Percentiles rank a stretch among this genome's conserved stretches.
phyloP scores from a whole-genome alignment of 805 yeast genomes.

The Teunomyces kruisii region DNA sequence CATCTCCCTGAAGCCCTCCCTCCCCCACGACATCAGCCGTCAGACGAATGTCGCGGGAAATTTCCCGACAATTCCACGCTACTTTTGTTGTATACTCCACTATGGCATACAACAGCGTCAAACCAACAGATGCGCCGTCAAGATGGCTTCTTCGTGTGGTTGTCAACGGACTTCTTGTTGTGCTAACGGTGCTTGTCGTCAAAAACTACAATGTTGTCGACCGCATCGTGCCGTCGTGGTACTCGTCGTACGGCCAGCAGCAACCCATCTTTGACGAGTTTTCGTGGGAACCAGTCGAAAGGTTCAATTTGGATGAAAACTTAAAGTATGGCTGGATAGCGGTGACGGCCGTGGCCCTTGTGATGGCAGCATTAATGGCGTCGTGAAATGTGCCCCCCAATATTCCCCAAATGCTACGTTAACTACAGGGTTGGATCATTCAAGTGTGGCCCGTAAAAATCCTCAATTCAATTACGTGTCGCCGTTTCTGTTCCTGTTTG shows the following conservation, averaged over 20 bases:
- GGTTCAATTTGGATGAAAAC: slow-evolving; percentile 24
- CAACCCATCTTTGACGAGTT: slow-evolving; percentile 19
- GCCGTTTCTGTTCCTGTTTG: too few species aligned
- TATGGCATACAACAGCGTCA: background rate
- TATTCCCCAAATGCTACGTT: too few species aligned
- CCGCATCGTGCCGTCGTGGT: background rate
- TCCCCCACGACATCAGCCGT: too few species aligned
- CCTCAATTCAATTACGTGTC: too few species aligned
- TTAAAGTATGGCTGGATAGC: slow-evolving; percentile 20
- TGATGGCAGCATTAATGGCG: background rate
- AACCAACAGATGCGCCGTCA: background rate
- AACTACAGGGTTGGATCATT: too few species aligned
- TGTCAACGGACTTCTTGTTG: background rate
- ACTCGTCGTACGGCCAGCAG: background rate
- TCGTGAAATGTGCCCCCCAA: too few species aligned
- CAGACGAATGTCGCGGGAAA: too few species aligned
- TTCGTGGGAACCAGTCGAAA: slow-evolving; percentile 26
- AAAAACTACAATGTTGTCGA: background rate
- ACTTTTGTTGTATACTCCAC: background rate
- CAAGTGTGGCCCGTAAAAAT: too few species aligned
- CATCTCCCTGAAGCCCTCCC: too few species aligned
- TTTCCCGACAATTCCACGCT: background rate
- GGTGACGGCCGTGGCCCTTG: background rate
- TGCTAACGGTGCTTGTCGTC: background rate
- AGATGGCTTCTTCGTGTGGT: background rate